Conservation (phyloP, 1,284 basidiomycete species). For the Apiotrichum montevideense region DNA sequence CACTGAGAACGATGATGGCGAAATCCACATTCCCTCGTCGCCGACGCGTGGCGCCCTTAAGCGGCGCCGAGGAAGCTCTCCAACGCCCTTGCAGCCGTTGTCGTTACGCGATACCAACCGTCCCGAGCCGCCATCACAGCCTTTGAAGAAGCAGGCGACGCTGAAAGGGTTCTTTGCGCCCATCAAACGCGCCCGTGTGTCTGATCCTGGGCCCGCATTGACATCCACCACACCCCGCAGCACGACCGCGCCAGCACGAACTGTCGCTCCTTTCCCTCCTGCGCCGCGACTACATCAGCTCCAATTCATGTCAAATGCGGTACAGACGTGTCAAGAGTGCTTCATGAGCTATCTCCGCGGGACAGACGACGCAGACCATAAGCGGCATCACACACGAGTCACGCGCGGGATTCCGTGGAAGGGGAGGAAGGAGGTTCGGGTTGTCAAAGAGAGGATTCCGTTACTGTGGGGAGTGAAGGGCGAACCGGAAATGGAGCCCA, state of each 20-base stretch:
- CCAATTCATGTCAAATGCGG: conserved; percentile 31
- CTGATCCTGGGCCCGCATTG: background rate
- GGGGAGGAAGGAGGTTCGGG: background rate
- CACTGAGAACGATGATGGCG: background rate
- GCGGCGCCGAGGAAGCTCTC: background rate
- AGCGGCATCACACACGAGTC: conserved; percentile 44
- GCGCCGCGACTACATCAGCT: conserved; percentile 22
- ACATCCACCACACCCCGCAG: too few species aligned
- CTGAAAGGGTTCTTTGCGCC: conserved; percentile 34
- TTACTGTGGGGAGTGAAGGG: background rate
- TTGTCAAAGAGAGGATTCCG: background rate
- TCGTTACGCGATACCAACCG: background rate
- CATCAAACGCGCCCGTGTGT: background rate
- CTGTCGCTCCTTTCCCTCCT: background rate
- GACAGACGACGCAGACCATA: conserved; percentile 45
- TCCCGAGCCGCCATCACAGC: background rate
- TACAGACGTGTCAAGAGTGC: conserved; percentile 44
- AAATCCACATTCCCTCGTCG: background rate
- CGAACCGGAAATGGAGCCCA: background rate
- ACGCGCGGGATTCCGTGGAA: conserved; percentile 46
- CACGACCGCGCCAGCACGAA: too few species aligned
- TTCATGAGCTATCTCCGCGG: conserved; percentile 47
- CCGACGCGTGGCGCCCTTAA: background rate
- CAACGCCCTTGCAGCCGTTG: background rate
- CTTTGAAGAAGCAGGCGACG: conserved; percentile 17